Evolutionary conservation across 2,329 filamentous ascomycete species (phyloP), one percentile per base, ranked within the genome.

Genomic region (Trichoderma atrobrunneum): DNA sequence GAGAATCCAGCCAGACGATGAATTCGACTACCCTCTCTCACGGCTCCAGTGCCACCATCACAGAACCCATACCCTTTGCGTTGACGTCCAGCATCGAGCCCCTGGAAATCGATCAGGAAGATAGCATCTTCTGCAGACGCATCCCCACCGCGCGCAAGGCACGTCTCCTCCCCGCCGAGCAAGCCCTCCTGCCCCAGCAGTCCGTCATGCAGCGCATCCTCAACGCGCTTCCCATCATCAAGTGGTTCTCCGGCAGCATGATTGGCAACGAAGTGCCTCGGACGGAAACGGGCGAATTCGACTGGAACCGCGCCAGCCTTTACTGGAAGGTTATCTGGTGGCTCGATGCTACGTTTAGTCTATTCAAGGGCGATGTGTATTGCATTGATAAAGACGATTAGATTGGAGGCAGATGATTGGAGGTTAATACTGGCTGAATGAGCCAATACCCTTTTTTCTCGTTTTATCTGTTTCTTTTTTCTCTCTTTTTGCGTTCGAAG

Each of bases 181-280:
- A 92, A 81, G 92, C 92, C 10, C 85, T 94, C 32, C 87, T 91
- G 16, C 92, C 91, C 3, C 90, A 92, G 76, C 89, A 89, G 63
- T 91, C 90, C 3, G 85, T 89, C 70, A 83, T 87, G 43, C 90
- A 93, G 80, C 87, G 89, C 66, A 78, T 93, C 24, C 81, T 92
- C 70, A 87, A 87, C 75, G 88, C 87, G 69, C 88, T 94, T 54
- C 92, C 92, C 3, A 86, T 94, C 73, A 82, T 94, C 73, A 88
- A 87, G 76, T 94, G 91, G 89, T 91, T 94, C 78, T 90, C 89
- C 60, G 90, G 84, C 74, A 90, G 84, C 76, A 89, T 95, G 80
- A 94, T 95, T 77, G 93, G 93, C 7, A 90, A 90, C 78, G 87
- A 92, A 78, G 89, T 95, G 51, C 93, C 93, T 8, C 86, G 91